Evolutionary conservation across 805 yeast species (phyloP), one percentile per base, ranked within the genome.

Genomic region (Wickerhamomyces rabaulensis): DNA sequence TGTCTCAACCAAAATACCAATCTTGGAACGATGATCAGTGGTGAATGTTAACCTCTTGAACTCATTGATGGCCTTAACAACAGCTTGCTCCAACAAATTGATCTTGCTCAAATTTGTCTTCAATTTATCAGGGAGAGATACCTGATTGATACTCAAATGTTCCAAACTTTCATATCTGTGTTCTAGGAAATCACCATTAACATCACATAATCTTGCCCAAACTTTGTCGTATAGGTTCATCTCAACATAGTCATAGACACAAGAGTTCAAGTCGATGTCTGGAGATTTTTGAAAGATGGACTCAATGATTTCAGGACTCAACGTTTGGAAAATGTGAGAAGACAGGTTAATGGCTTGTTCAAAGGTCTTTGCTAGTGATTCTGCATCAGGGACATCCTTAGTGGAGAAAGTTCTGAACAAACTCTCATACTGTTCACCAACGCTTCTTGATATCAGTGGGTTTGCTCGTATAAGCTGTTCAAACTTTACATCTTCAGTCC

Each of bases 231-330:
- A 84, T 27, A 88, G 62, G 47, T 81, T 80, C 49, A 73, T 55
- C 55, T 91, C 97, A 15, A 87, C 82, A 54, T 87, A 87, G 45
- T 79, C 80, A 55, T 81, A 84, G 2, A 89, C 70, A 40, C 80
- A 68, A 47, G 70, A 71, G 52, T 71, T 77, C 52, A 80, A 64
- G 47, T 82, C 79, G 16, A 74, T 49, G 1, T 58, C 63, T 0
- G 77, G 75, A 38, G 69, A 62, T 12, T 29, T 36, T 16, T 56
- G 50, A 8, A 55, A 47, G 9, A 66, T 53, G 4, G 54, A 44
- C 4, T 68, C 53, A 6, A 62, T 50, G 3, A 57, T 43, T 7
- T 56, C 60, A n/a, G 49, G 52, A 17, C 44, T 50, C 12, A 64
- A 42, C 6, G 58, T 44, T 38, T 60, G 61, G 27, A 64, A 62